A percentile compares a stretch with the other conserved stretches of the same genome.
phyloP scores from a whole-genome alignment of 164 flowering plant genomes.

The Chloranthus sessilifolius region DNA sequence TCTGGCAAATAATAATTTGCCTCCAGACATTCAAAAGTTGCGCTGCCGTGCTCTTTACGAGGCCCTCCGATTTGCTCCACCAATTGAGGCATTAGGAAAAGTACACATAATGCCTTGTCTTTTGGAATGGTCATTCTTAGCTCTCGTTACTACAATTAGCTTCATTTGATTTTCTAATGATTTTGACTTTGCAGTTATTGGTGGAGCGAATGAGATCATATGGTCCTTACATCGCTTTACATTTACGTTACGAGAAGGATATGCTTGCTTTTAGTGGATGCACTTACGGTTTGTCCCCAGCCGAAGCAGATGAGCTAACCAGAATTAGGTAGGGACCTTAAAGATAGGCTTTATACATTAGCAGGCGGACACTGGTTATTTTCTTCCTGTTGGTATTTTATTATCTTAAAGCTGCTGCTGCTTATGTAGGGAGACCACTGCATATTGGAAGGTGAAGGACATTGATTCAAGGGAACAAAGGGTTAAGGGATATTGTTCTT shows the following conservation, averaged over 20 bases:
- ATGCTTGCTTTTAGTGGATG: conserved; percentile 99
- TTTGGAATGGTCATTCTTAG: no score
- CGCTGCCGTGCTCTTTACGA: conserved; percentile 92
- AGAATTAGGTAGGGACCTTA: conserved; percentile 55
- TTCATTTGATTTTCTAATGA: background rate
- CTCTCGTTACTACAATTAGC: background rate
- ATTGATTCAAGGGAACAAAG: conserved; percentile 80
- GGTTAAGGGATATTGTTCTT: conserved; percentile 80
- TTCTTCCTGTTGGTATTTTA: background rate
- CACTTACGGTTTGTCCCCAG: conserved; percentile 71
- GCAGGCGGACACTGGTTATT: no score
- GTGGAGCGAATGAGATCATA: conserved; percentile 89
- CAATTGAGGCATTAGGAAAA: conserved; percentile 89
- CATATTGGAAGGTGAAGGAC: conserved; percentile 87
- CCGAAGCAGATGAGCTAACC: conserved; percentile 82
- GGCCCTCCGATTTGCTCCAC: conserved; percentile 89
- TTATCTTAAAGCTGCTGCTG: background rate
- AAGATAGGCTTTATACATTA: no score
- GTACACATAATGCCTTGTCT: conserved; percentile 25
- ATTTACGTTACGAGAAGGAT: conserved; percentile 92
- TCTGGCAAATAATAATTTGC: conserved; percentile 84
- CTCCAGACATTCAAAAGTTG: conserved; percentile 84
- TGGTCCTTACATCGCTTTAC: conserved; percentile 89
- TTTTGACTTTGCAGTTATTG: conserved; percentile 43
- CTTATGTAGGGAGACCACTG: conserved; percentile 61